These are phyloP conservation scores for Brassica napus DNA, from an alignment of 345 rosid genomes.

Conservation along the genomic window Da-Ae NC_063441.1:19169001-19169500, in stretches of 20 bases:
- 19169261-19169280: constrained; percentile 31
- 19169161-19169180: constrained; percentile 5
- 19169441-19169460: neutral
- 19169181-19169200: neutral
- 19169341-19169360: neutral
- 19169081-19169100: neutral
- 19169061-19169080: neutral
- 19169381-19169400: neutral
- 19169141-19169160: neutral
- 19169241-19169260: neutral
- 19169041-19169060: constrained; percentile 48
- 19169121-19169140: neutral
- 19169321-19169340: constrained; percentile 18
- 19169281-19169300: constrained; percentile 37
- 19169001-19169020: constrained; percentile 50
- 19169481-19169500: neutral
- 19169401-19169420: neutral
- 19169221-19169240: constrained; percentile 1
- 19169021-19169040: constrained; percentile 65
- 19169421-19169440: neutral
- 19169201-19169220: neutral
- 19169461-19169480: neutral
- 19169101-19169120: constrained; percentile 50
- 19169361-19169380: constrained; percentile 19
- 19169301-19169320: constrained; percentile 44